A percentile compares a stretch with the other conserved stretches of the same genome.
Conservation (phyloP, 2,329 filamentous ascomycete genomes). For the Aspergillus ruber region DNA sequence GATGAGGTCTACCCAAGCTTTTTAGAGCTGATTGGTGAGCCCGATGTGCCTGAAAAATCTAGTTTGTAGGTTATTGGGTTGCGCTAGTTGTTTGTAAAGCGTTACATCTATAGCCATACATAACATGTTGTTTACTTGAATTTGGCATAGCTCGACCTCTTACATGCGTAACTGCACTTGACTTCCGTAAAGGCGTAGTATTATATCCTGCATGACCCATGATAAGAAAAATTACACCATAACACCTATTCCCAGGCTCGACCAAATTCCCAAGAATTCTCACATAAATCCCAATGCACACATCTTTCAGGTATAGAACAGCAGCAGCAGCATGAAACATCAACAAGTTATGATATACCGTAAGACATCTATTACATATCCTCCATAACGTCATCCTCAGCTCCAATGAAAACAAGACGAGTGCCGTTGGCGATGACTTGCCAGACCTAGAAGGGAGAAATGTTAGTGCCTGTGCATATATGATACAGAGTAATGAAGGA, state of each 20-base stretch:
- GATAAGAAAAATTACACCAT: conserved; percentile 10
- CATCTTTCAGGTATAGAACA: neutral
- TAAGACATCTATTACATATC: conserved; percentile 29
- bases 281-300: conserved; percentile 9
- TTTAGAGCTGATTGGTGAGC: conserved; percentile 69
- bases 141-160: too few species aligned
- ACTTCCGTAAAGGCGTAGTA: neutral
- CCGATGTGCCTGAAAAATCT: conserved; percentile 39
- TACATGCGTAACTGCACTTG: neutral
- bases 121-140: neutral
- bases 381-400: conserved; percentile 49
- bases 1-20: conserved; percentile 84
- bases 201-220: neutral
- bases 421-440: conserved; percentile 67
- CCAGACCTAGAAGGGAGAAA: conserved; percentile 55
- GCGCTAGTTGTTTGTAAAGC: neutral
- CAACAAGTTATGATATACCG: neutral
- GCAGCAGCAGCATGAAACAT: neutral
- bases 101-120: neutral
- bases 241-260: conserved; percentile 17
- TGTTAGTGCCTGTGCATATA: conserved; percentile 32
- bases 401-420: conserved; percentile 62
- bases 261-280: conserved; percentile 14
- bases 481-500: conserved; percentile 23
- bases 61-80: conserved; percentile 17